A percentile compares a stretch with the other conserved stretches of the same genome.
These are phyloP conservation scores for Steccherinum ochraceum DNA, from an alignment of 768 basidiomycete genomes.

Conservation along the genomic window DNA sequence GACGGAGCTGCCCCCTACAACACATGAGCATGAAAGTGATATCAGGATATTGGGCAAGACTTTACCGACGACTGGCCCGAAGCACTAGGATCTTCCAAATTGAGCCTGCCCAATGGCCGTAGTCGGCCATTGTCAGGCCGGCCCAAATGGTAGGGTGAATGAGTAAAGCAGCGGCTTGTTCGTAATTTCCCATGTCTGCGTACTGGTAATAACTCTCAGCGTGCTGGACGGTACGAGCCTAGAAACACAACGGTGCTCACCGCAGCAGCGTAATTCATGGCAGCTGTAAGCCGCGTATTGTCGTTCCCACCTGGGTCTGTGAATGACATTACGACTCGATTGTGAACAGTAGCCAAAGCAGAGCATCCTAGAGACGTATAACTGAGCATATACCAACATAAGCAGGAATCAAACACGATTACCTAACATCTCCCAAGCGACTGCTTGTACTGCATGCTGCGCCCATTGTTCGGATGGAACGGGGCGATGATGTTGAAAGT, in stretches of 20 bases:
- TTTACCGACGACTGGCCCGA: constrained; percentile 61
- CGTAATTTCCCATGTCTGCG: constrained; percentile 56
- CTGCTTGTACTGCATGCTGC: constrained; percentile 67
- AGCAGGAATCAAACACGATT: constrained; percentile 11
- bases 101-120: constrained; percentile 65
- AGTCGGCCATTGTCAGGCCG: constrained; percentile 57
- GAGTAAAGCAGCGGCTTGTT: constrained; percentile 53
- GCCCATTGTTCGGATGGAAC: constrained; percentile 60
- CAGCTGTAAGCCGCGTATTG: constrained; percentile 53
- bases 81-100: constrained; percentile 74
- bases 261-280: constrained; percentile 63
- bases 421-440: constrained; percentile 72
- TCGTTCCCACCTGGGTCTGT: constrained; percentile 51
- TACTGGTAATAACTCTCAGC: not conserved
- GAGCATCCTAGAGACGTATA: constrained; percentile 57
- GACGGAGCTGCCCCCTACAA: constrained; percentile 54
- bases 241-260: constrained; percentile 34
- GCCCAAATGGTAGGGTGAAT: constrained; percentile 68
- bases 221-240: not conserved
- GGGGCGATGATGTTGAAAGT: constrained; percentile 43
- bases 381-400: too few relatives aligned
- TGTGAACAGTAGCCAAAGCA: constrained; percentile 57
- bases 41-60: constrained; percentile 4
- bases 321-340: constrained; percentile 65
- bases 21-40: not conserved